phyloP scores from a whole-genome alignment of 345 rosid genomes.

The Laguncularia racemosa region DNA sequence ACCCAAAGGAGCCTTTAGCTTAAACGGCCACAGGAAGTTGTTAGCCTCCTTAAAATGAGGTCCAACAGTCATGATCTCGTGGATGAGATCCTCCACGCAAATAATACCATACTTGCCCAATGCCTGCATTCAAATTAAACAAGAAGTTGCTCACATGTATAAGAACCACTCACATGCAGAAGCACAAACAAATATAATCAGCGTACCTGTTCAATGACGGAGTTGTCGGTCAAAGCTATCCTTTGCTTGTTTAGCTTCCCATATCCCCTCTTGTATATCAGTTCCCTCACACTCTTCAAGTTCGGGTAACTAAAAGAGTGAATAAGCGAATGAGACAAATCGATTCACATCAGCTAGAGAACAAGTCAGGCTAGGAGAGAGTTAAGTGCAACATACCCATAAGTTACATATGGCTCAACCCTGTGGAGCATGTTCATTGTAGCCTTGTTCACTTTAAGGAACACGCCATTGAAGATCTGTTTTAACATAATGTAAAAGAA shows the following conservation, averaged over 20 bases:
- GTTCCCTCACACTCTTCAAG: constrained; percentile 64
- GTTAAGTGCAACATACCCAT: constrained; percentile 35
- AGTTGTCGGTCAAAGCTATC: constrained; percentile 57
- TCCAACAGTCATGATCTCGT: constrained; percentile 84
- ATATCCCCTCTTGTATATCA: constrained; percentile 76
- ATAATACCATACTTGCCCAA: constrained; percentile 62
- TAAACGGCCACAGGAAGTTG: constrained; percentile 83
- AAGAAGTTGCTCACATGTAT: no score
- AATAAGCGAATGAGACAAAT: background rate
- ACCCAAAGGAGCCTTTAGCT: constrained; percentile 73
- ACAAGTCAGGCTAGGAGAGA: background rate
- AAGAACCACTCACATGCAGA: background rate
- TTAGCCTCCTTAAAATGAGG: constrained; percentile 80
- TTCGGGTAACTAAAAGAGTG: constrained; percentile 52
- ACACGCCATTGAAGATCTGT: constrained; percentile 85
- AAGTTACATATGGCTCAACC: constrained; percentile 85
- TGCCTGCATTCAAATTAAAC: constrained; percentile 19
- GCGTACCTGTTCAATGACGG: constrained; percentile 51
- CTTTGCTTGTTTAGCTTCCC: constrained; percentile 69
- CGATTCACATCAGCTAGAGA: background rate
- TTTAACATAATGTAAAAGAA: background rate
- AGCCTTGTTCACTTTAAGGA: constrained; percentile 67
- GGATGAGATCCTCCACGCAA: constrained; percentile 73
- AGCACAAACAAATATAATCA: background rate
- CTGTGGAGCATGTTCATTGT: constrained; percentile 71